Evolutionary conservation across 768 basidiomycete genomes (phyloP).

Genomic region (Russula ochroleuca): DNA sequence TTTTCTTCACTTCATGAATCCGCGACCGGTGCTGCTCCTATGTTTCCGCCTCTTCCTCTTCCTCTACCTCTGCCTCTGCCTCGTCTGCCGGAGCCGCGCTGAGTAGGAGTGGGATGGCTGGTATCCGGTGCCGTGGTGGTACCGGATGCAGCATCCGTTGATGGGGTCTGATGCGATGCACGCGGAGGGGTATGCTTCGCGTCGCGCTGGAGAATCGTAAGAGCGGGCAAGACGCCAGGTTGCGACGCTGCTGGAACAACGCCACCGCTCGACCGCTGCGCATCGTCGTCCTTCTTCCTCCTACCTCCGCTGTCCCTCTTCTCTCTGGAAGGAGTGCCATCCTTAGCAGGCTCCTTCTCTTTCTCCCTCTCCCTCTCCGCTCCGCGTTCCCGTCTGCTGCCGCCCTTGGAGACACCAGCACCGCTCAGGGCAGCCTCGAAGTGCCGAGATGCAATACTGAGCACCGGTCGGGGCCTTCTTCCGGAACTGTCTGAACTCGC

Average conservation of each 20-base stretch:
- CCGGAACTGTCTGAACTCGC: conserved; percentile 37
- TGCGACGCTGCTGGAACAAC: not conserved
- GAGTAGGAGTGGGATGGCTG: not conserved
- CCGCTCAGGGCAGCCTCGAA: conserved; percentile 71
- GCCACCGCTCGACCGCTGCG: not conserved
- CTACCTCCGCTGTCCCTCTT: conserved; percentile 22
- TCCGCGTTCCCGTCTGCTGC: conserved; percentile 25
- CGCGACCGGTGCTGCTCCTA: conserved; percentile 2
- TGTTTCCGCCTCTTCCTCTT: conserved; percentile 16
- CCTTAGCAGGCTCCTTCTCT: conserved; percentile 29
- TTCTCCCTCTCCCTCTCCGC: conserved; percentile 36
- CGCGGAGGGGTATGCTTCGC: conserved; percentile 3
- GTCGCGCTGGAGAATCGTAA: conserved; percentile 32
- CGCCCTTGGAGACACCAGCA: conserved; percentile 48
- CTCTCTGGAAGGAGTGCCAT: conserved; percentile 9
- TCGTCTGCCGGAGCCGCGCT: conserved; percentile 14
- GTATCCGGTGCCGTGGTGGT: not conserved
- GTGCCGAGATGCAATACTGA: conserved; percentile 61
- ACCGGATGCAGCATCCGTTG: not conserved
- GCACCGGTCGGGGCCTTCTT: conserved; percentile 43
- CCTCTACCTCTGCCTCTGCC: conserved; percentile 13
- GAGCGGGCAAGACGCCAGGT: conserved; percentile 25
- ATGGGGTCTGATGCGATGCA: not conserved
- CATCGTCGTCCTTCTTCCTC: conserved; percentile 14
- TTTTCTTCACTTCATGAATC: conserved; percentile 18